These are phyloP conservation scores for Elasticomyces elasticus DNA, from an alignment of 495 filamentous ascomycete genomes.

Conservation along the genomic window DNA sequence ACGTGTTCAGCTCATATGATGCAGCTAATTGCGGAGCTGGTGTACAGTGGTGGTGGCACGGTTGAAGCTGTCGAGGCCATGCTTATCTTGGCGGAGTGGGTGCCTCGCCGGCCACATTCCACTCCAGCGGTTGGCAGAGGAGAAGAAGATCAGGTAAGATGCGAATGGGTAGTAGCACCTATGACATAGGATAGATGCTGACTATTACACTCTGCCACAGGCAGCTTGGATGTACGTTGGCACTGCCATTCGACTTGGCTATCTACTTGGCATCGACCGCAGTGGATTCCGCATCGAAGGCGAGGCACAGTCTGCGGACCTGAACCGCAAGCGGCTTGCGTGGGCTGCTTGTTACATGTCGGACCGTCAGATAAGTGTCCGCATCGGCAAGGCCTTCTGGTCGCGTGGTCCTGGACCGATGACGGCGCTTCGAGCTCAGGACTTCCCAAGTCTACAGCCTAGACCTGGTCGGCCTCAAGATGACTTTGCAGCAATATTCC, in stretches of 20 bases:
- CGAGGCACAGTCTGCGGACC: conserved; percentile 12
- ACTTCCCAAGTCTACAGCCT: conserved; percentile 18
- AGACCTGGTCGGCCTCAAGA: conserved; percentile 1
- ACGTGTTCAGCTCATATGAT: conserved; percentile 56
- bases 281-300: conserved; percentile 14
- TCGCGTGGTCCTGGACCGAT: conserved; percentile 19
- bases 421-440: conserved; percentile 15
- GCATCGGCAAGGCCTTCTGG: conserved; percentile 24
- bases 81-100: conserved; percentile 54
- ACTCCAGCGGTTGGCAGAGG: conserved; percentile 49
- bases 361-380: conserved; percentile 19
- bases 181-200: too few relatives aligned
- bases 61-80: conserved; percentile 56
- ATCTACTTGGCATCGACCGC: conserved; percentile 42
- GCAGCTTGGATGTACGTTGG: conserved; percentile 61
- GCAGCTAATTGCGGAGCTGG: conserved; percentile 47
- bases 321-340: conserved; percentile 17
- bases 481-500: conserved; percentile 21
- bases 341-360: conserved; percentile 23
- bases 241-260: conserved; percentile 49
- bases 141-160: conserved; percentile 57
- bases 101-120: conserved; percentile 39
- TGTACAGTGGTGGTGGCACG: conserved; percentile 47
- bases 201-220: too few relatives aligned
- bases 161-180: too few relatives aligned